Evolutionary conservation across 352 stramenopile genomes (phyloP).

Genomic region (Pythium myriotylum): DNA sequence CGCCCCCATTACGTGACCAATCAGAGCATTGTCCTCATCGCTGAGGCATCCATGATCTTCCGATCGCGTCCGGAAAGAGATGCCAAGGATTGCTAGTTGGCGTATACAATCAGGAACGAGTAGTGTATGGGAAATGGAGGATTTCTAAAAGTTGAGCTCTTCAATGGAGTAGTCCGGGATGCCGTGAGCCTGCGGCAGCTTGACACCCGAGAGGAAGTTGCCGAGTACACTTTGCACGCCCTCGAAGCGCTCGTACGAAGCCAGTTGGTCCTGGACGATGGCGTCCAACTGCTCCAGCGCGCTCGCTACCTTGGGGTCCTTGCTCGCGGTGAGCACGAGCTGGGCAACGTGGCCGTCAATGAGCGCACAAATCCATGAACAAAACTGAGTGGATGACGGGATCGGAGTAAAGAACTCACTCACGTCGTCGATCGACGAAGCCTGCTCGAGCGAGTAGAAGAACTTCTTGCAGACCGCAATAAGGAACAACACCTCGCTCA

Average conservation of each 20-base stretch:
- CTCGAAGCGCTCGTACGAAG: conserved; percentile 61
- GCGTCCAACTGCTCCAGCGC: conserved; percentile 53
- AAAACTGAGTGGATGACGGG: conserved; percentile 54
- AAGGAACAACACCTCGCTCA: conserved; percentile 70
- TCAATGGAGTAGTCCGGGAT: conserved; percentile 83
- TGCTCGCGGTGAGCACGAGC: conserved; percentile 63
- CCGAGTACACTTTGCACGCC: conserved; percentile 71
- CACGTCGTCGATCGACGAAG: conserved; percentile 20
- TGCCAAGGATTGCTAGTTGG: too few relatives aligned
- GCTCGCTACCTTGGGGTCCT: conserved; percentile 40
- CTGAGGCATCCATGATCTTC: too few relatives aligned
- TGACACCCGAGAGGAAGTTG: conserved; percentile 78
- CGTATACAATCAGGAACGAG: neutral
- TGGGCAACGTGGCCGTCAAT: conserved; percentile 72
- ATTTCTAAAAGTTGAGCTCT: conserved; percentile 58
- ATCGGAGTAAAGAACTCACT: conserved; percentile 30
- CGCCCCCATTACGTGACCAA: too few relatives aligned
- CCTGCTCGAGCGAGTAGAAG: conserved; percentile 45
- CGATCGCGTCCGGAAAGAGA: too few relatives aligned
- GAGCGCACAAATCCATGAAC: conserved; percentile 72
- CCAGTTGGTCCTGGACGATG: conserved; percentile 60
- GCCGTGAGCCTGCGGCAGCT: conserved; percentile 59
- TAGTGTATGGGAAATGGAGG: conserved; percentile 10
- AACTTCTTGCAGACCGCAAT: conserved; percentile 76
- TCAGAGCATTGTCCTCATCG: too few relatives aligned